phyloP scores from a whole-genome alignment of 148 eudicot species.

The Suaeda aralocaspica region DNA sequence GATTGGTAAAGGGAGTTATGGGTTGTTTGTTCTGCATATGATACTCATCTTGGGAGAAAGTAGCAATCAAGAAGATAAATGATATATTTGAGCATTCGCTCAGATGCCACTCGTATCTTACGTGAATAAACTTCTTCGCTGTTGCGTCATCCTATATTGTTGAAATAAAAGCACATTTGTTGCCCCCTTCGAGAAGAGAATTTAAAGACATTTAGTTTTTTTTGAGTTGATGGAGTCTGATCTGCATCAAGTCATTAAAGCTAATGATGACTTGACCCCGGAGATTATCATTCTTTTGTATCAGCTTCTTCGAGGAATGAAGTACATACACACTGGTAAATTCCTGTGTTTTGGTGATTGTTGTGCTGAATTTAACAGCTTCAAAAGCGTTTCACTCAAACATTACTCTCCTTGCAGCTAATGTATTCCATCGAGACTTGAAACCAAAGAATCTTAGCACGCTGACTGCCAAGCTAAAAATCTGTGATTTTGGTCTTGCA shows the following conservation, averaged over 20 bases:
- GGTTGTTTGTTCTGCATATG: slow-evolving; percentile 89
- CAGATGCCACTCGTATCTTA: slow-evolving; percentile 90
- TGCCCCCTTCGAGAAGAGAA: slow-evolving; percentile 91
- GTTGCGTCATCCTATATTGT: slow-evolving; percentile 84
- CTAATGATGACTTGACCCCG: slow-evolving; percentile 88
- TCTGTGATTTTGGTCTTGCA: slow-evolving; percentile 98
- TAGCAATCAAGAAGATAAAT: slow-evolving; percentile 87
- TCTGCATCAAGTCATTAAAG: slow-evolving; percentile 90
- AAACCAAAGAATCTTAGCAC: slow-evolving; percentile 95
- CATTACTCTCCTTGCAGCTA: slow-evolving; percentile 59
- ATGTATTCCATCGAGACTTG: slow-evolving; percentile 92
- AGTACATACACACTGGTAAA: slow-evolving; percentile 79
- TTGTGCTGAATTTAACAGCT: neutral
- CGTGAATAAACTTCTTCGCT: slow-evolving; percentile 87
- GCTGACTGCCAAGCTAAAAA: slow-evolving; percentile 97
- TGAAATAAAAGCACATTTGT: slow-evolving; percentile 79
- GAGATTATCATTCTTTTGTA: slow-evolving; percentile 85
- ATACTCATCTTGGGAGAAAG: slow-evolving; percentile 90
- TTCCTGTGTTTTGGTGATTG: neutral
- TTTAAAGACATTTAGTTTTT: slow-evolving; percentile 91
- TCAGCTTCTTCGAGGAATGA: slow-evolving; percentile 80
- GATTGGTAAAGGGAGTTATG: slow-evolving; percentile 94
- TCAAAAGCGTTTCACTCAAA: too few species aligned
- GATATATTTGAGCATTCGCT: slow-evolving; percentile 90
- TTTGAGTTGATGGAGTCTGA: slow-evolving; percentile 95